Evolutionary conservation across 495 filamentous ascomycete genomes (phyloP).

Genomic region (Xylaria grammica): DNA sequence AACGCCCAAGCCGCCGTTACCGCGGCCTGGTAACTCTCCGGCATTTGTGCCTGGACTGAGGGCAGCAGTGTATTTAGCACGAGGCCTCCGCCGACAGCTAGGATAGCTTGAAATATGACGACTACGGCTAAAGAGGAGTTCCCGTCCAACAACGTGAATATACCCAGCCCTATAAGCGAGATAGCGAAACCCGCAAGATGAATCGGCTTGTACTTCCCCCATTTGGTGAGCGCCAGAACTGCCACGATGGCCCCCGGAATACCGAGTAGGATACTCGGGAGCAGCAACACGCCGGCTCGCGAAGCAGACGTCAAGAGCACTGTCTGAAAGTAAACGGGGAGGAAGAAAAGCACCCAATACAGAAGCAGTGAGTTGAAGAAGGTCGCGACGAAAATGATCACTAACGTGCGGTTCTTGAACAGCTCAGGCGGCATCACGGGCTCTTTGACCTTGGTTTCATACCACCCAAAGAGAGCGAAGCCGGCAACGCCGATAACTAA

Average conservation of each 20-base stretch:
- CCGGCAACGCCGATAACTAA: conserved; percentile 20
- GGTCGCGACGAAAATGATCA: conserved; percentile 2
- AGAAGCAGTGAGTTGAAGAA: conserved; percentile 19
- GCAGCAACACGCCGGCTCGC: conserved; percentile 37
- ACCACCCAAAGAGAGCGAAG: conserved; percentile 10
- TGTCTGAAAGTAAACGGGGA: conserved; percentile 49
- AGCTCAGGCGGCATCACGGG: conserved; percentile 18
- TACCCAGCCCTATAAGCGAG: conserved; percentile 42
- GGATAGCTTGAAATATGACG: conserved; percentile 33
- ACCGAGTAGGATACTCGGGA: conserved; percentile 38
- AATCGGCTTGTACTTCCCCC: conserved; percentile 47
- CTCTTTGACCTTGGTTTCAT: conserved; percentile 15
- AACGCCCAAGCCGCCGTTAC: conserved; percentile 47
- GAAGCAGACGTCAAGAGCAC: conserved; percentile 32
- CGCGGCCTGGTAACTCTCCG: conserved; percentile 41
- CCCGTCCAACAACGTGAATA: conserved; percentile 40
- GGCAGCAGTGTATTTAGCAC: conserved; percentile 35
- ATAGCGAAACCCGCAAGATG: conserved; percentile 40
- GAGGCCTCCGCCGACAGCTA: conserved; percentile 32
- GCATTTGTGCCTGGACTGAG: conserved; percentile 36
- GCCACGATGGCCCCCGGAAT: conserved; percentile 33
- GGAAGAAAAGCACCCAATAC: conserved; percentile 42
- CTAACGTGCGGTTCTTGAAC: conserved; percentile 21
- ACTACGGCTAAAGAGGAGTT: conserved; percentile 36
- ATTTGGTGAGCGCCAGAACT: conserved; percentile 39